Evolutionary conservation across 1,139 yeast species (phyloP).

Genomic region (Suhomyces taliae): DNA sequence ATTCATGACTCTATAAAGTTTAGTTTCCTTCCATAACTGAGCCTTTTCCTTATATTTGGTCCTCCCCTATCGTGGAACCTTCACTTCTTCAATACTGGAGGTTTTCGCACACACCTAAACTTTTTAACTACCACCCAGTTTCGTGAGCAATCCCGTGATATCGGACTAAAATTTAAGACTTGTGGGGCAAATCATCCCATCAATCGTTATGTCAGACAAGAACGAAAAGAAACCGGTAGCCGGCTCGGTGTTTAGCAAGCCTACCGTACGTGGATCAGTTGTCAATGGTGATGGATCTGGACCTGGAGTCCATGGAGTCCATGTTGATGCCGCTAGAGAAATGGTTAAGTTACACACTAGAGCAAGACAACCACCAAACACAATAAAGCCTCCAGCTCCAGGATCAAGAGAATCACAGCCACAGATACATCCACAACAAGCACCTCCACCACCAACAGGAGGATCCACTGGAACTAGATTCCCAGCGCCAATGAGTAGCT

Average conservation of each 20-base stretch:
- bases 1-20: too few species aligned
- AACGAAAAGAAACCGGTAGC: neutral
- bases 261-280: neutral
- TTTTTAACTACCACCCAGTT: neutral
- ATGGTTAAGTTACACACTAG: conserved; percentile 50
- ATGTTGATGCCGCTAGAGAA: conserved; percentile 63
- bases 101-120: too few species aligned
- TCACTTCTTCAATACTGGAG: too few species aligned
- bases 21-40: too few species aligned
- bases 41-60: too few species aligned
- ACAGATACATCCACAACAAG: neutral
- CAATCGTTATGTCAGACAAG: neutral
- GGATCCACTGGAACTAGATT: too few species aligned
- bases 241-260: neutral
- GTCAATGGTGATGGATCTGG: neutral
- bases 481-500: neutral
- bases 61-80: too few species aligned
- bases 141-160: neutral
- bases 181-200: neutral
- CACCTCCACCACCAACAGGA: neutral
- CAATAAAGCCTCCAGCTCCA: too few species aligned
- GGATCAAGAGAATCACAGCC: neutral
- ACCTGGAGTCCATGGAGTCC: conserved; percentile 53
- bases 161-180: neutral
- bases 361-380: conserved; percentile 32